Percentiles rank a stretch among this genome's conserved stretches.
These are phyloP conservation scores for Litsea cubeba DNA, from an alignment of 164 flowering plant genomes.

Conservation along the genomic window DNA sequence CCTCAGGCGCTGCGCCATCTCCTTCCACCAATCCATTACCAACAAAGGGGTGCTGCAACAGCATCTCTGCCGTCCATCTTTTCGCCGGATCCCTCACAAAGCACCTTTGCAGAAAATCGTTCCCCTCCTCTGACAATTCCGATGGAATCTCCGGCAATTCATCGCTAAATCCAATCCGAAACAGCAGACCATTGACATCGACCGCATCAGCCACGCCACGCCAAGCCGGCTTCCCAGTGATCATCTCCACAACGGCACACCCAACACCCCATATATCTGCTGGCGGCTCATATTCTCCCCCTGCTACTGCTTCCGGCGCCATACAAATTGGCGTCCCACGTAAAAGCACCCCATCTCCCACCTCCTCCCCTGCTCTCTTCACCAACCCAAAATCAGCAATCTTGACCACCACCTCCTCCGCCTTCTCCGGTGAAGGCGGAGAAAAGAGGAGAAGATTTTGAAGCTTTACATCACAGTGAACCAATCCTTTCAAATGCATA, in stretches of 20 bases:
- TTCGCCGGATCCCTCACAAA: conserved; percentile 37
- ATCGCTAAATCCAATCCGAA: conserved; percentile 27
- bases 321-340: conserved; percentile 54
- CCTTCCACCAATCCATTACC: not conserved
- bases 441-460: conserved; percentile 45
- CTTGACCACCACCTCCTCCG: conserved; percentile 22
- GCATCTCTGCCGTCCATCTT: conserved; percentile 67
- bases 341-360: conserved; percentile 7
- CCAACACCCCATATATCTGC: conserved; percentile 64
- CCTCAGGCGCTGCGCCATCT: not conserved
- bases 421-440: conserved; percentile 3
- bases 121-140: conserved; percentile 35
- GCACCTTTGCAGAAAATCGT: conserved; percentile 50
- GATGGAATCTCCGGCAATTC: conserved; percentile 41
- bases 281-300: conserved; percentile 26
- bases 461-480: conserved; percentile 77
- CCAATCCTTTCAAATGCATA: conserved; percentile 54
- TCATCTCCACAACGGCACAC: conserved; percentile 59
- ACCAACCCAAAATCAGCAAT: conserved; percentile 85
- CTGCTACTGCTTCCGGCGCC: conserved; percentile 48
- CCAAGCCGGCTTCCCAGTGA: conserved; percentile 47
- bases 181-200: conserved; percentile 20
- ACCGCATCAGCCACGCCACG: conserved; percentile 3
- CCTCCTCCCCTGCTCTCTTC: conserved; percentile 19
- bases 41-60: conserved; percentile 50